Evolutionary conservation across 176 grass and related monocot genomes (phyloP), one percentile per base, ranked within the genome.

Genomic region (Cenchrus fungigraminus): DNA sequence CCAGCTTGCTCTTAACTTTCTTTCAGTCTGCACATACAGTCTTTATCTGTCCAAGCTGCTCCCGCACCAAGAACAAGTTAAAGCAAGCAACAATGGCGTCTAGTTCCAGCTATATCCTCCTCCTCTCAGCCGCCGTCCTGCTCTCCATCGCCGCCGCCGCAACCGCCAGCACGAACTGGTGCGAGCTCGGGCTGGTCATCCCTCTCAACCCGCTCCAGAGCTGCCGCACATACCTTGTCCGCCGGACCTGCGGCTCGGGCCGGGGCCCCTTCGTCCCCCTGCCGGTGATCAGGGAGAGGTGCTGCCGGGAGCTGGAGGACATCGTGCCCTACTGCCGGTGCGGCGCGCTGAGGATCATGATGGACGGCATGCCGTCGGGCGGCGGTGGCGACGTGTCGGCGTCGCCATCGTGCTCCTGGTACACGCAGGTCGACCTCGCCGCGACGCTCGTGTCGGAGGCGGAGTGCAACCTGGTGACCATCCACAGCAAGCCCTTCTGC

Each of bases 281-380:
- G 57, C 57, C 19, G 7, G 17, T 9, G n/a, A 31, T 47, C 42
- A 79, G 47, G 76, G 43, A 49, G 12, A 12, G 58, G 42, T 79
- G 76, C 76, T 79, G 76, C 76, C 76, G 13, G 43, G 76, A 64
- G 58, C 57, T 79, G 58, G 76, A 19, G 42, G n/a, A 14, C 12
- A 46, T 79, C 40, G 20, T 12, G 42, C 17, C 9, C 6, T 45
- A 63, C 40, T 78, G 76, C 76, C 76, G 42, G 1, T 63, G 76
- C 20, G 58, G 25, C n/a, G 76, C 57, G 57, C 57, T 63, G 20
- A 43, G 76, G 8, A 9, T 44, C 57, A 22, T 78, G 19, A 31
- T 78, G 34, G 42, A 78, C n/a, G 6, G 1, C 17, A 58, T 58
- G 55, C 55, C 55, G 17, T 3, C 3, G 12, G 51, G 13, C 52